Evolutionary conservation across 2,329 filamentous ascomycete species (phyloP).

Genomic region (Fusarium albosuccineum): DNA sequence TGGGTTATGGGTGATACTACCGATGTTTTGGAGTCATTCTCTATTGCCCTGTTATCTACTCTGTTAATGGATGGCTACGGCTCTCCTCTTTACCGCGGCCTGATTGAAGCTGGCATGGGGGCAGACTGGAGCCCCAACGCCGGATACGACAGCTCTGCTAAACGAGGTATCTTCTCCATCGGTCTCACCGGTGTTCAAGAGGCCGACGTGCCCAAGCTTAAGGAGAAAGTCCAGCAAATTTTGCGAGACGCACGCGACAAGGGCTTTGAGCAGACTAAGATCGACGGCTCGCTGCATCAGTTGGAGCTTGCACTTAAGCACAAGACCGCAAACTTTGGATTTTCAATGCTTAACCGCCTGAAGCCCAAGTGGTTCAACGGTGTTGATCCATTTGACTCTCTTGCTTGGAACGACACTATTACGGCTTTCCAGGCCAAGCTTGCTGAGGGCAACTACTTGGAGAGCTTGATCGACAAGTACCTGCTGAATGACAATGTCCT

Average conservation of each 20-base stretch:
- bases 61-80: conserved; percentile 94
- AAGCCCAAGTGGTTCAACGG: conserved; percentile 97
- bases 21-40: conserved; percentile 89
- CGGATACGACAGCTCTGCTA: conserved; percentile 86
- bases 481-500: conserved; percentile 87
- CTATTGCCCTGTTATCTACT: conserved; percentile 83
- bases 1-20: conserved; percentile 90
- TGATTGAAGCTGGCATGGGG: conserved; percentile 91
- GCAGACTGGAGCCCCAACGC: conserved; percentile 96
- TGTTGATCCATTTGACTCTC: conserved; percentile 88
- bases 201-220: conserved; percentile 81
- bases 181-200: conserved; percentile 91
- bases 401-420: conserved; percentile 93
- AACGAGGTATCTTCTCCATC: conserved; percentile 86
- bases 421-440: conserved; percentile 83
- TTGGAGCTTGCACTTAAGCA: conserved; percentile 94
- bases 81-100: conserved; percentile 87
- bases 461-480: conserved; percentile 89
- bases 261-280: conserved; percentile 90
- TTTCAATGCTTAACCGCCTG: conserved; percentile 88
- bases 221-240: conserved; percentile 78
- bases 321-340: conserved; percentile 95
- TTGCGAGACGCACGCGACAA: conserved; percentile 76
- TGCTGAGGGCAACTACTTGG: conserved; percentile 82
- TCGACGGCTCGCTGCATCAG: conserved; percentile 94